Evolutionary conservation across 192 early-diverging fungal species (phyloP).

Genomic region (Dimargaris cristalligena): DNA sequence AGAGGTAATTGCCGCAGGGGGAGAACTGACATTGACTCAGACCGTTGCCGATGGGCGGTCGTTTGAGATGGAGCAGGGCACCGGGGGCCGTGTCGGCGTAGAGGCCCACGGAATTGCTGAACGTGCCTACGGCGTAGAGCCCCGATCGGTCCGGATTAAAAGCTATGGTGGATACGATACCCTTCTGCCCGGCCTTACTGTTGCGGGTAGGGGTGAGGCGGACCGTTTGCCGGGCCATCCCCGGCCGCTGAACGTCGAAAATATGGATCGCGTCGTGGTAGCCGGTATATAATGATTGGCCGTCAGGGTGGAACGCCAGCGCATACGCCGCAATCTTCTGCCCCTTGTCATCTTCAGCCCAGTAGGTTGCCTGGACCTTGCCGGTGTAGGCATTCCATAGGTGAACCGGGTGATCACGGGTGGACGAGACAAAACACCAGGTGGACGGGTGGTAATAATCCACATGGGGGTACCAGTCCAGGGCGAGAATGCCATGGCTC

Average conservation of each 20-base stretch:
- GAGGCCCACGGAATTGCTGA: conserved; percentile 45
- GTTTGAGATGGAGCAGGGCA: conserved; percentile 30
- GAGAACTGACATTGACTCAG: conserved; percentile 49
- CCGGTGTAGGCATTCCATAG: conserved; percentile 54
- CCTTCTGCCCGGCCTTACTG: conserved; percentile 57
- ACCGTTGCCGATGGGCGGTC: conserved; percentile 26
- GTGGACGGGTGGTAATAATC: conserved; percentile 27
- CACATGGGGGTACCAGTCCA: conserved; percentile 24
- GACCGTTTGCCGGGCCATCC: conserved; percentile 29
- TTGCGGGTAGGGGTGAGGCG: conserved; percentile 33
- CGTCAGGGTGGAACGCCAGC: conserved; percentile 48
- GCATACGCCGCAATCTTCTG: conserved; percentile 45
- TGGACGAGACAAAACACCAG: conserved; percentile 41
- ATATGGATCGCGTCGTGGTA: conserved; percentile 45
- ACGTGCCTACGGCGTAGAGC: conserved; percentile 59
- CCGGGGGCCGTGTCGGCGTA: conserved; percentile 38
- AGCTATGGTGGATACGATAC: conserved; percentile 52
- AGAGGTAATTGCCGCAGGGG: conserved; percentile 41
- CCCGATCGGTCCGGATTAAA: conserved; percentile 47
- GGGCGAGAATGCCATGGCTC: conserved; percentile 11
- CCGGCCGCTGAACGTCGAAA: conserved; percentile 52
- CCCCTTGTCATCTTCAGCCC: conserved; percentile 44
- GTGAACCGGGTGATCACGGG: conserved; percentile 59
- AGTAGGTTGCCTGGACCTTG: conserved; percentile 32
- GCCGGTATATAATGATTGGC: conserved; percentile 46